A percentile compares a stretch with the other conserved stretches of the same genome.
phyloP scores from a whole-genome alignment of 306 rosid species.

The Hylodesmum podocarpum region DNA sequence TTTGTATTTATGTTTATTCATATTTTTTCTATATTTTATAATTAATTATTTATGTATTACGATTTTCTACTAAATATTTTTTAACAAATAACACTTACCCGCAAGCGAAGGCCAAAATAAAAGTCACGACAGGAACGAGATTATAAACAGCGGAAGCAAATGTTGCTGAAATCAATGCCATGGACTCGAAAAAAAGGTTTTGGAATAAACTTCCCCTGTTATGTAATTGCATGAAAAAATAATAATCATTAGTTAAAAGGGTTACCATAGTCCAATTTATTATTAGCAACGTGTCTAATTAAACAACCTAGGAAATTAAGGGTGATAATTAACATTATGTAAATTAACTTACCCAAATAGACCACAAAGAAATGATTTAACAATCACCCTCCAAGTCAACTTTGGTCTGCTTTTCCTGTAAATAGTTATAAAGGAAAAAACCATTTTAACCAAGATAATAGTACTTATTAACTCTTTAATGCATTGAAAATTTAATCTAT shows the following conservation, averaged over 20 bases:
- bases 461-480: no score
- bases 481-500: no score
- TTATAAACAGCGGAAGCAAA: slow-evolving; percentile 42
- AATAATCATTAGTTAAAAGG: neutral
- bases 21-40: no score
- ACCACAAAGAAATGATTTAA: slow-evolving; percentile 48
- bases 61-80: neutral
- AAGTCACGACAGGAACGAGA: slow-evolving; percentile 46
- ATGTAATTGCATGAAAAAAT: neutral
- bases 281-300: neutral
- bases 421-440: neutral
- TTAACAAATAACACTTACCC: slow-evolving; percentile 34
- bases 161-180: slow-evolving; percentile 43
- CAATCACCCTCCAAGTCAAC: slow-evolving; percentile 40
- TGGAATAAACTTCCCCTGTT: slow-evolving; percentile 46
- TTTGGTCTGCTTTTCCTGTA: slow-evolving; percentile 51
- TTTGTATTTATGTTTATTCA: no score
- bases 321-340: neutral
- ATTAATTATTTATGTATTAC: neutral
- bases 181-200: slow-evolving; percentile 37
- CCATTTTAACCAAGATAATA: neutral
- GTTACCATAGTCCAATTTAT: neutral
- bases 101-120: slow-evolving; percentile 35
- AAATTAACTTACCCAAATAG: slow-evolving; percentile 57
- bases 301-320: neutral